Conservation (phyloP, 352 stramenopile species). For the Thraustochytrium sp. region DNA sequence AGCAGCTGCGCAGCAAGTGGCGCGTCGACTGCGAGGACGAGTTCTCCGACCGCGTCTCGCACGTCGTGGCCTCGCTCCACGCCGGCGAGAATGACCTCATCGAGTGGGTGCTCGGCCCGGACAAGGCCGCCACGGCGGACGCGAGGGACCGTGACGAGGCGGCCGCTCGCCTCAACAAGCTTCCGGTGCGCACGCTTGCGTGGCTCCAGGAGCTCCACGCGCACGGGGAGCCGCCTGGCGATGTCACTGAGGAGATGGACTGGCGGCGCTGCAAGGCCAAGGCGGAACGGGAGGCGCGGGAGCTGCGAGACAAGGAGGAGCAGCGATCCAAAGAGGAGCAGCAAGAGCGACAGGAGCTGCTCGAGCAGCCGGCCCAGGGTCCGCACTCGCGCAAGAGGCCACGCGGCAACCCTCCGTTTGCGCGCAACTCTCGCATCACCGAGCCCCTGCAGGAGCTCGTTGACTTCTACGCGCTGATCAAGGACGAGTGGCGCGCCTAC, state of each 20-base stretch:
- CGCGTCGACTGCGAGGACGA: too few species aligned
- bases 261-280: neutral
- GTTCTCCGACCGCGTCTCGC: neutral
- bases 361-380: neutral
- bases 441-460: neutral
- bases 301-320: neutral
- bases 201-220: neutral
- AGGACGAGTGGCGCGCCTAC: neutral
- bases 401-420: too few species aligned
- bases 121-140: too few species aligned
- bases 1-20: too few species aligned
- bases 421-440: neutral
- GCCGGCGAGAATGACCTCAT: neutral
- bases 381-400: neutral
- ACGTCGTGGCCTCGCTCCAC: neutral
- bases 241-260: neutral
- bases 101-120: neutral
- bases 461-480: constrained; percentile 1
- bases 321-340: neutral
- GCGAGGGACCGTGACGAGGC: neutral
- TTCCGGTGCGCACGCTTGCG: neutral
- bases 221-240: neutral
- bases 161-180: neutral
- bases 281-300: neutral
- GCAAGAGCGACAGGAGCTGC: neutral